These are phyloP conservation scores for Pulveroboletus sp. DNA, from an alignment of 768 basidiomycete species.

Conservation along the genomic window DNA sequence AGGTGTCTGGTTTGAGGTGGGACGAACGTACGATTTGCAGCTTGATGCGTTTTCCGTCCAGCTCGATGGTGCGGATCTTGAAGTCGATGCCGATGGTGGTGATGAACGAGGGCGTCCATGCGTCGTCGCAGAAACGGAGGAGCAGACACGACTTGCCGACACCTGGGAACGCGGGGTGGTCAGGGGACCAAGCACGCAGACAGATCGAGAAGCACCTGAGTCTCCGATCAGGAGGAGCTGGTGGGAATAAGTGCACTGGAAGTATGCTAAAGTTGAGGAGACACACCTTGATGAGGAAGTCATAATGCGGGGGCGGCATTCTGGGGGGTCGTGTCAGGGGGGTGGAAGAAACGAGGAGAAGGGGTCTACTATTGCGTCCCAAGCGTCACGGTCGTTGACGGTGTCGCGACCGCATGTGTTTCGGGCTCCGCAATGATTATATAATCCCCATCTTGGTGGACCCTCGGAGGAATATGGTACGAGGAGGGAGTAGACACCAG, in stretches of 20 bases:
- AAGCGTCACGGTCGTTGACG: too few relatives aligned
- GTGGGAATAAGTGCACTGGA: background rate
- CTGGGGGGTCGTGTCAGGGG: too few relatives aligned
- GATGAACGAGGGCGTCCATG: slow-evolving; percentile 99
- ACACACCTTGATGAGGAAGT: slow-evolving; percentile 88
- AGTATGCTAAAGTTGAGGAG: slow-evolving; percentile 6
- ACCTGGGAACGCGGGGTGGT: slow-evolving; percentile 44
- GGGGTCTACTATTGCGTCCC: too few relatives aligned
- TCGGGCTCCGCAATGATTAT: too few relatives aligned
- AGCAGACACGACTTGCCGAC: slow-evolving; percentile 97
- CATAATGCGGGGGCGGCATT: slow-evolving; percentile 94
- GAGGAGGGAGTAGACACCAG: too few relatives aligned
- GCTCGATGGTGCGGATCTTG: slow-evolving; percentile 98
- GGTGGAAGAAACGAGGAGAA: too few relatives aligned
- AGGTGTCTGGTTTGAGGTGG: background rate
- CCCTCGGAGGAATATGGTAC: too few relatives aligned
- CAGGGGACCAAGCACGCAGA: background rate
- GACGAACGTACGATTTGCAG: slow-evolving; percentile 81
- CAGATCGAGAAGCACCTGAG: slow-evolving; percentile 55
- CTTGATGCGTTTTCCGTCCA: slow-evolving; percentile 97
- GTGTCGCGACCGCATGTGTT: too few relatives aligned
- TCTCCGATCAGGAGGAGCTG: slow-evolving; percentile 95
- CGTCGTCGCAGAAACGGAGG: slow-evolving; percentile 97
- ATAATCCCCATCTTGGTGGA: too few relatives aligned
- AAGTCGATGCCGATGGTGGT: slow-evolving; percentile 99